Base-by-base conservation (phyloP, 352 stramenopile species). In the Aphanomyces euteiches region DNA sequence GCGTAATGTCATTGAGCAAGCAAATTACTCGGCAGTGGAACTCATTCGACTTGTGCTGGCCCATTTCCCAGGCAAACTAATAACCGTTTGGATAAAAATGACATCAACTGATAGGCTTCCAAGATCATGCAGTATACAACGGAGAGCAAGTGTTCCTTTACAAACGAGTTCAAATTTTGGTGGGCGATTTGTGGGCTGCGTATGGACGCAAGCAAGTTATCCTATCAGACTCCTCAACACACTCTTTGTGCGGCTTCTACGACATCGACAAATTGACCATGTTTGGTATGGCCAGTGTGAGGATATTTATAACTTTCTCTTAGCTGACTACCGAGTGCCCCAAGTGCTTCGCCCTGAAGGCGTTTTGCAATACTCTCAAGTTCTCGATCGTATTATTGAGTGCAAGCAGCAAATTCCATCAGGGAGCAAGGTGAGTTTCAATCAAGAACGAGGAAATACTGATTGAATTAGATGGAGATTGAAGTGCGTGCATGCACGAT, bases 91-190 rank as follows among this genome's bases (percentile, higher is more conserved):
- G 3, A 28, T 45, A 36, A 10, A 17, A 28, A 8, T 39, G 13
- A 13, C 15, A 64, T 12, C 34, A 15, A 1, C 17, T 28, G 13
- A 3, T 40, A 82, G 76, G 81, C 3, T 96, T 96, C 72, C 82
- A 87, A 47, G 89, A 96, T 77, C 88, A 94, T 40, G 73, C 79
- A 0, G 76, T 96, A 38, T 93, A 96, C 76, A 81, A 82, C 8
- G 89, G 89, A 19, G 73, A 85, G 64, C 87, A 95, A 57, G 79
- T 96, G 65, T 89, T 93, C 50, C 88, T 96, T 41, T 96, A 96
- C 80, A 96, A 96, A 68, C 88, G 89, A 53, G 89, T 88, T 15
- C 89, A 96, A 71, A 96, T 96, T 70, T 74, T 96, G 19, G 85
- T 92, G 3, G 89, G 80, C 2, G 89, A 96, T 45, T 73, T 96